Base-by-base conservation (phyloP, 2,329 filamentous ascomycete genomes). In the Zymoseptoria pseudotritici region DNA sequence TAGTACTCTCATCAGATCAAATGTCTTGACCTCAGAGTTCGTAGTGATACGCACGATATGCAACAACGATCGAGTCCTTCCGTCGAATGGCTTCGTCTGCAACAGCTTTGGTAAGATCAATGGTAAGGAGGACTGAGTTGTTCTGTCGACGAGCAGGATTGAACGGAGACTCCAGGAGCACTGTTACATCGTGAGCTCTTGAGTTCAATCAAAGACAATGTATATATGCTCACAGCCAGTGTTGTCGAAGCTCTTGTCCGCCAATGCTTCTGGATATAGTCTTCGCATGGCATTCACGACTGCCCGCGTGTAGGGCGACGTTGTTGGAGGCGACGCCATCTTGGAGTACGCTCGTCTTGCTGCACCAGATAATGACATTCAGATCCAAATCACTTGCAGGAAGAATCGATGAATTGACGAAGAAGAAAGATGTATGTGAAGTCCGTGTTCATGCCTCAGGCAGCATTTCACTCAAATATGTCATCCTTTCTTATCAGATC, bases 181-280 rank as follows among this genome's bases (percentile, higher is more conserved):
- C 80, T 88, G 46, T 21, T 54, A n/a, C 24, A 20, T 5, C n/a
- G 24, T 64, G 4, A 59, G 31, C 36, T 53, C 31, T 50, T 20
- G 36, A 1, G 8, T 19, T 17, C 36, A n/a, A 7, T 13, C 5
- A n/a, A 46, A 4, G 36, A 46, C 13, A 19, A 19, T 26, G 9
- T 11, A 55, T 2, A 26, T 2, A 26, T 36, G 4, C 62, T 51
- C 53, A 84, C 83, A 74, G 58, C 94, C 94, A n/a, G 95, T 96
- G 71, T 99, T 99, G 74, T 99, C 94, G 83, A 92, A 99, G 65
- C 88, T 86, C 67, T 87, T 87, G 72, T 97, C 94, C 9, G 94
- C 94, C 50, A 97, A 80, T 61, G 86, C 85, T 72, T 95, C 90
- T 0, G 94, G 94, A 72, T 96, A 99, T 87, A 96, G 79, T 73